A percentile compares a stretch with the other conserved stretches of the same genome.
These are phyloP conservation scores for Aureobasidium pullulans DNA, from an alignment of 2,329 filamentous ascomycete genomes.

Conservation along the genomic window DNA sequence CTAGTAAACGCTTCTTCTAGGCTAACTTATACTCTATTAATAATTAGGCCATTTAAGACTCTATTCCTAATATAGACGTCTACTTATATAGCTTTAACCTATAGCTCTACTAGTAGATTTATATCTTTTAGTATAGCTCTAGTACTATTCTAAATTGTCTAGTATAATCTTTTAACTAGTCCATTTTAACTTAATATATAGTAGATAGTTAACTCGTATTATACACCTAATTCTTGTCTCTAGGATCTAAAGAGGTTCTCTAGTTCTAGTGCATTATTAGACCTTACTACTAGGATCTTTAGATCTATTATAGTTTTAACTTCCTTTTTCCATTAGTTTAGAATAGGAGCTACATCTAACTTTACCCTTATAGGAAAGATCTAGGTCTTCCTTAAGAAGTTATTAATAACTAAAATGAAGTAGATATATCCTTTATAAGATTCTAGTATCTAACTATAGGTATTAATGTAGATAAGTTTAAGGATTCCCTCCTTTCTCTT, in stretches of 20 bases:
- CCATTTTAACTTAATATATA: background rate
- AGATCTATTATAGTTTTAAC: background rate
- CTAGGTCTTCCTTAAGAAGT: background rate
- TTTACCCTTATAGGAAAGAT: background rate
- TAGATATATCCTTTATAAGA: background rate
- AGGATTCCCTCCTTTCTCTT: background rate
- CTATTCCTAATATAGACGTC: background rate
- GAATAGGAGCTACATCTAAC: background rate
- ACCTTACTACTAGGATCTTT: background rate
- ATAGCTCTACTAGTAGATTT: background rate
- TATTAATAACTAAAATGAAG: background rate
- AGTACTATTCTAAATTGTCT: background rate
- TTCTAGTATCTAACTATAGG: background rate
- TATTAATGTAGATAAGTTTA: background rate
- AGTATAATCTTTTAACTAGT: background rate
- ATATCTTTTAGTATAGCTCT: background rate
- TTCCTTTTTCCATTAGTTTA: background rate
- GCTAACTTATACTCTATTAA: background rate
- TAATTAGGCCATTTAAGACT: background rate
- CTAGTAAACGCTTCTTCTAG: background rate
- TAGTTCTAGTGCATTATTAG: background rate
- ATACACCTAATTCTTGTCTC: background rate
- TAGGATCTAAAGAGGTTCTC: background rate
- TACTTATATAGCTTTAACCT: background rate
- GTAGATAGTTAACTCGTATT: background rate